These are phyloP conservation scores for Myriosclerotinia curreyana DNA, from an alignment of 2,329 filamentous ascomycete genomes.

Conservation along the genomic window DNA sequence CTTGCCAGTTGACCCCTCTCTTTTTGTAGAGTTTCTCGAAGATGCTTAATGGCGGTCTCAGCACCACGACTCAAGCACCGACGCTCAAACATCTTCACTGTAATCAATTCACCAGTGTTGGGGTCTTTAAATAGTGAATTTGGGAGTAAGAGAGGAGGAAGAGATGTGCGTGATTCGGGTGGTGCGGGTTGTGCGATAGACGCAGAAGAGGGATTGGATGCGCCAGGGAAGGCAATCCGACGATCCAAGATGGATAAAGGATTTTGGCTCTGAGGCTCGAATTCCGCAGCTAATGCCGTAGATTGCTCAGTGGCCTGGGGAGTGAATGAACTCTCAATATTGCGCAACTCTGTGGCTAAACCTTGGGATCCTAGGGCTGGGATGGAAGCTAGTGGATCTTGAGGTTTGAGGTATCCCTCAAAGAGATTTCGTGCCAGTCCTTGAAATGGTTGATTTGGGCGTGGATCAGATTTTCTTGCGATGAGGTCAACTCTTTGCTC, in stretches of 20 bases:
- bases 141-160: neutral
- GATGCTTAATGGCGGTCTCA: neutral
- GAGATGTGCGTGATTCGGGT: neutral
- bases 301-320: neutral
- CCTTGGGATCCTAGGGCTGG: neutral
- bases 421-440: neutral
- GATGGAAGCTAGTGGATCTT: neutral
- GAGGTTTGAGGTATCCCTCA: neutral
- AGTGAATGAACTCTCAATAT: neutral
- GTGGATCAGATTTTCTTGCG: neutral
- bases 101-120: constrained; percentile 3
- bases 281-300: neutral
- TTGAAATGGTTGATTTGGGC: neutral
- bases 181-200: neutral
- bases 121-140: constrained; percentile 1
- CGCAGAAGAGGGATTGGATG: neutral
- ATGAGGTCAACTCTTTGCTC: neutral
- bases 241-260: neutral
- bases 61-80: constrained; percentile 9
- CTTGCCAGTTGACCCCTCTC: neutral
- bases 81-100: constrained; percentile 11
- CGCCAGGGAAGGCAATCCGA: neutral
- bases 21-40: neutral
- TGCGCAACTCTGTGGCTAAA: neutral
- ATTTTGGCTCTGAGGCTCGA: neutral